Evolutionary conservation across 140 eudicot genomes (phyloP).

Genomic region (Cichorium intybus): DNA sequence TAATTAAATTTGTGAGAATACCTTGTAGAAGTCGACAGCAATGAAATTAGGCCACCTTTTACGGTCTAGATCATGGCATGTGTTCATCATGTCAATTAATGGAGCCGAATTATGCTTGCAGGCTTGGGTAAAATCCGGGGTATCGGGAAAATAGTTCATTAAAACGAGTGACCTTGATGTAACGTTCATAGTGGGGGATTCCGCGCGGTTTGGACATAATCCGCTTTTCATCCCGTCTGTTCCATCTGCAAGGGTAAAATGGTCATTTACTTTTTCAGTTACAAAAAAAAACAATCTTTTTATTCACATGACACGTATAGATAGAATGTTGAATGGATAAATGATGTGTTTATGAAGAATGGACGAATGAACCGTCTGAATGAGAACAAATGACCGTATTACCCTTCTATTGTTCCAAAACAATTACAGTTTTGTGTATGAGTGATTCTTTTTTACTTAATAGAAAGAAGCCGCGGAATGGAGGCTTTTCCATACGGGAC

Average conservation of each 20-base stretch:
- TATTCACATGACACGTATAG: not conserved
- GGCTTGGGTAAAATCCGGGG: conserved; percentile 69
- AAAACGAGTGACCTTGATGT: conserved; percentile 74
- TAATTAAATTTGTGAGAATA: too few species aligned
- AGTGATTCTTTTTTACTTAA: too few species aligned
- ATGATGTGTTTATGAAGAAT: too few species aligned
- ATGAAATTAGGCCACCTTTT: conserved; percentile 90
- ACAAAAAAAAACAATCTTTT: not conserved
- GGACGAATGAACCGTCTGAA: too few species aligned
- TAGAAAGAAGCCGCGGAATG: too few species aligned
- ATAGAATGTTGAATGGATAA: too few species aligned
- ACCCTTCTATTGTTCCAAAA: not conserved
- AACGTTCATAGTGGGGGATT: conserved; percentile 71
- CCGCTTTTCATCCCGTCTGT: conserved; percentile 81
- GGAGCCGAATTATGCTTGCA: conserved; percentile 92
- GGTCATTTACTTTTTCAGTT: not conserved
- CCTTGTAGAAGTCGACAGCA: conserved; percentile 94
- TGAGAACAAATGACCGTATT: not conserved
- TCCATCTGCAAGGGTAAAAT: conserved; percentile 65
- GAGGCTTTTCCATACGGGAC: too few species aligned
- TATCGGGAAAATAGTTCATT: conserved; percentile 74
- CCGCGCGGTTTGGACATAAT: conserved; percentile 86
- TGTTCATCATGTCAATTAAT: conserved; percentile 59
- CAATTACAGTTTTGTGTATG: too few species aligned
- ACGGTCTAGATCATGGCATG: conserved; percentile 69